A percentile compares a stretch with the other conserved stretches of the same genome.
These are phyloP conservation scores for Acmispon strigosus DNA, from an alignment of 306 rosid species.

Conservation along the genomic window DNA sequence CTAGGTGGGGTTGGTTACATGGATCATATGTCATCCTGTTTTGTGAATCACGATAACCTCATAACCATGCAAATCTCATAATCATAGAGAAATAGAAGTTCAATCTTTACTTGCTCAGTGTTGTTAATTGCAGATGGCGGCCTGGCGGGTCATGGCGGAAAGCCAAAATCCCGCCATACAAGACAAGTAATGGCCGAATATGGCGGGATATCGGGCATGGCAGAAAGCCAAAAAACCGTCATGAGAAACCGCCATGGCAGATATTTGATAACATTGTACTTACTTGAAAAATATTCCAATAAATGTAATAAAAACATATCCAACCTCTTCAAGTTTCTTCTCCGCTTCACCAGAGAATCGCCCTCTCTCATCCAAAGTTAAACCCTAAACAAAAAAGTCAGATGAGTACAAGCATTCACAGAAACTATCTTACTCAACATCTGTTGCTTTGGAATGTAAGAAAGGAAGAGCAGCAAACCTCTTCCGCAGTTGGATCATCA, in stretches of 20 bases:
- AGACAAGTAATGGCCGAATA: no score
- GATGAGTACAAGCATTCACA: constrained; percentile 4
- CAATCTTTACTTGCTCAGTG: no score
- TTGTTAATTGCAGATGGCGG: no score
- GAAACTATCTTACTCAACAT: not conserved
- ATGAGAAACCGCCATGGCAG: no score
- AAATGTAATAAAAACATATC: constrained; percentile 22
- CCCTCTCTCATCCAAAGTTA: constrained; percentile 78
- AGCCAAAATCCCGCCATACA: no score
- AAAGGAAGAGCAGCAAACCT: constrained; percentile 37
- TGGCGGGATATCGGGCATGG: no score
- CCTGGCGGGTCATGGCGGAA: no score
- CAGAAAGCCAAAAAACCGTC: no score
- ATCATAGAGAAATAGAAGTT: not conserved
- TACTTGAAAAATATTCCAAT: not conserved
- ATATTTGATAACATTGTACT: no score
- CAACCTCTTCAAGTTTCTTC: constrained; percentile 93
- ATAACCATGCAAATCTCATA: not conserved
- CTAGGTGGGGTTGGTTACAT: not conserved
- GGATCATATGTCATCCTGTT: not conserved
- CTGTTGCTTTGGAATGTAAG: constrained; percentile 12
- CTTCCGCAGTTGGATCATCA: constrained; percentile 77
- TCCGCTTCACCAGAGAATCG: constrained; percentile 71
- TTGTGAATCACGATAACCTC: constrained; percentile 1
- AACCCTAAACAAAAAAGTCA: constrained; percentile 47